A percentile compares a stretch with the other conserved stretches of the same genome.
phyloP scores from a whole-genome alignment of 495 filamentous ascomycete genomes.

The Chaetomium fimeti region DNA sequence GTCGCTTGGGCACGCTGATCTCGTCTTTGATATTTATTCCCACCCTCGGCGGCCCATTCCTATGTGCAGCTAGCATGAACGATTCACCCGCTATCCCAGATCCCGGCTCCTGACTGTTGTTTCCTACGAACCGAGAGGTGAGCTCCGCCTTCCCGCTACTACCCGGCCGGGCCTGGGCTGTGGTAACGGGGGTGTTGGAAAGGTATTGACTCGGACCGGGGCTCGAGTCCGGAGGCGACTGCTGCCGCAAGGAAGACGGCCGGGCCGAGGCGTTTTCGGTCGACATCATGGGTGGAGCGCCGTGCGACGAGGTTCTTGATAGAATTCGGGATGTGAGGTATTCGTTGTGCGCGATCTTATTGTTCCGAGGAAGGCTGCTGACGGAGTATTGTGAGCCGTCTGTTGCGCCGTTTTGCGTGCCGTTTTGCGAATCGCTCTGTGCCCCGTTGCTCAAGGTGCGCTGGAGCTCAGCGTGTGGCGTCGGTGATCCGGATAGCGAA shows the following conservation, averaged over 20 bases:
- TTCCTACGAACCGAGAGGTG: slow-evolving; percentile 51
- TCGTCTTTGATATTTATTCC: slow-evolving; percentile 23
- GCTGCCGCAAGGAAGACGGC: slow-evolving; percentile 40
- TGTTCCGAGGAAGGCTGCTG: slow-evolving; percentile 31
- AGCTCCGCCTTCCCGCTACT: slow-evolving; percentile 50
- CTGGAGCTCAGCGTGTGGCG: neutral
- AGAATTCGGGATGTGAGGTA: slow-evolving; percentile 59
- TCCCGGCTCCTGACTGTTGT: slow-evolving; percentile 41
- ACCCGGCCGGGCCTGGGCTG: slow-evolving; percentile 34
- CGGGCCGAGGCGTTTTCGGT: slow-evolving; percentile 52
- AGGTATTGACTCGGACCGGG: slow-evolving; percentile 22
- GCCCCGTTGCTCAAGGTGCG: neutral
- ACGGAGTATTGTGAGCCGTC: slow-evolving; percentile 12
- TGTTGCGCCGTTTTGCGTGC: slow-evolving; percentile 14
- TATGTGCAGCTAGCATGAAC: slow-evolving; percentile 28
- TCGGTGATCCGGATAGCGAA: neutral
- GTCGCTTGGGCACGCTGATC: slow-evolving; percentile 23
- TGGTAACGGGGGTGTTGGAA: slow-evolving; percentile 36
- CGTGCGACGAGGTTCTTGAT: slow-evolving; percentile 54
- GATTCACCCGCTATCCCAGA: slow-evolving; percentile 35
- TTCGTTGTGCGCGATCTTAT: slow-evolving; percentile 40
- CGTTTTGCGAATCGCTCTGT: neutral
- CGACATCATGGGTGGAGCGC: slow-evolving; percentile 60
- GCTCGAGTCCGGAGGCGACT: slow-evolving; percentile 35
- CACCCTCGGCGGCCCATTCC: slow-evolving; percentile 21